Evolutionary conservation across 352 stramenopile genomes (phyloP), one percentile per base, ranked within the genome.

Genomic region (Globisporangium paroecandrum): DNA sequence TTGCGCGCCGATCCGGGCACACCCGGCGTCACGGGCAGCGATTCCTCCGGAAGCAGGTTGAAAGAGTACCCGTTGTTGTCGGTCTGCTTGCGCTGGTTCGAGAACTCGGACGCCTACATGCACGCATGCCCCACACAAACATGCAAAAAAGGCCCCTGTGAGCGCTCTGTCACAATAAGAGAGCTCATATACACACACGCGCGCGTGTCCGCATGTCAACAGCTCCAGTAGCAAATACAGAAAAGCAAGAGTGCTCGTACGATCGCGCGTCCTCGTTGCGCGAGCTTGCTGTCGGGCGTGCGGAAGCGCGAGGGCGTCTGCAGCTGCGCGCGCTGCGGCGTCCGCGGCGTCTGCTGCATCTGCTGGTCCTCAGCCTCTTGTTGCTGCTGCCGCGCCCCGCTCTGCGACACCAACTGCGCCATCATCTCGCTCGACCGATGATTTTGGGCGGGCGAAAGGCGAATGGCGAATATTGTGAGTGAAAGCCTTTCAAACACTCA

Each of bases 31-130:
- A 65, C 38, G 1, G 70, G 68, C n/a, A 73, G 53, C 12, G 57
- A 63, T 51, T 74, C 70, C 38, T 81, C 80, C 0, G 85, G 83
- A 15, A 89, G 79, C 55, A 89, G 65, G 58, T 82, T 83, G 68
- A 90, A 91, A 66, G 78, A 68, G 71, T 87, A 93, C 24, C 71
- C 57, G 29, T 65, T 68, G 51, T 62, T 59, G 22, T 34, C 53
- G 38, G 71, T 54, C 20, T 77, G 72, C 60, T 76, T 79, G 9
- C 75, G 70, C 43, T 80, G 73, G 6, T 62, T 71, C 34, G 68
- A 71, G 18, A 71, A 68, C 24, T 79, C 75, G 3, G 64, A 58
- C 15, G 67, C 72, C 72, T 81, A 24, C 41, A 41, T 27, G 25
- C 25, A 57, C 18, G 9, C 13, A 57, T 15, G 3, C 22, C 13